Evolutionary conservation across 257 asterid species (phyloP), one percentile per base, ranked within the genome.

Genomic region (Mitragyna speciosa): DNA sequence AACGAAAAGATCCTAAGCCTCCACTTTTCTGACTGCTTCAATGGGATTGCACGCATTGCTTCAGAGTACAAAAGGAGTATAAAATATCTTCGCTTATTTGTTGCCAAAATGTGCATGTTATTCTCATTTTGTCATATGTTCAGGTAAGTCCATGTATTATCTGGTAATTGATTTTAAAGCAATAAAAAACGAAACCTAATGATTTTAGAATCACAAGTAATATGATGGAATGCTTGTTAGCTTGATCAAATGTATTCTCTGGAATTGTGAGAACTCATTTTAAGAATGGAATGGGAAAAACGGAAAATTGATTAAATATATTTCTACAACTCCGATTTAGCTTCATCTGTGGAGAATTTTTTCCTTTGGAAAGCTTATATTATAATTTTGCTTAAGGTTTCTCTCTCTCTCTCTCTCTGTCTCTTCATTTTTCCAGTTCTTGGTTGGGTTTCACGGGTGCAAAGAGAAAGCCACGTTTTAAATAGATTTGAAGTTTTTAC

Each of bases 1-100:
- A 63, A 69, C 79, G 11, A 83, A 85, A 82, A 72, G 22, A 66
- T 80, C 74, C n/a, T 80, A 48, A 73, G 7, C 78, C 59, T 16
- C 24, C 67, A 52, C 49, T 8, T 7, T 70, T 20, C 41, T 17
- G 72, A 36, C 49, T 36, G 6, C 49, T 68, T 17, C 2, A 68
- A 58, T 68, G 11, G 49, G 28, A 68, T 36, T 22, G 24, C 26
- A 7, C 39, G 17, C 0, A 17, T 7, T 33, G 36, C 10, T 68
- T 36, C 72, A 8, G 7, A 30, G 41, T 6, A 11, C 2, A 12
- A 10, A 67, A 33, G 26, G 4, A 56, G 64, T 22, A 56, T 58
- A 58, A 58, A 22, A 22, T 22, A 1, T 58, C 28, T 58, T 8
- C 3, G 26, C 28, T 58, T 15, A 58, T 7, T 7, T 22, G 64